Percentiles rank a stretch among this genome's conserved stretches.
These are phyloP conservation scores for Boletus mariae DNA, from an alignment of 1,284 basidiomycete species.

Conservation along the genomic window DNA sequence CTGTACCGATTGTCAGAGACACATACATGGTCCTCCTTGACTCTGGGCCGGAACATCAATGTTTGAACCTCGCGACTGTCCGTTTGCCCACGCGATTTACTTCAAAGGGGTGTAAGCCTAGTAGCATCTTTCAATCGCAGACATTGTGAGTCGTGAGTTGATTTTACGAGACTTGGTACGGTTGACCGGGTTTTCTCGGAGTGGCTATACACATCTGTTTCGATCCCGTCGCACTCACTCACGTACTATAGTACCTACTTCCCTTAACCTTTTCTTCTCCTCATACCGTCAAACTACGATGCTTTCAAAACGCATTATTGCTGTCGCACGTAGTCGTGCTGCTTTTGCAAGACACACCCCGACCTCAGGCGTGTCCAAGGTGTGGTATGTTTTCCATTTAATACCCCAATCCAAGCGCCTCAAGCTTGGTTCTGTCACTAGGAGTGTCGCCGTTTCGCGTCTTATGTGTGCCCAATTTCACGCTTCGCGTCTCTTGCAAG, in stretches of 20 bases:
- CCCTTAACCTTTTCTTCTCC: background rate
- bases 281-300: conserved; percentile 34
- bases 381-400: conserved; percentile 44
- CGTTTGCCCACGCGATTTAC: too few relatives aligned
- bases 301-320: conserved; percentile 70
- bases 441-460: conserved; percentile 46
- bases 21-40: too few relatives aligned
- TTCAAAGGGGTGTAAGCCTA: too few relatives aligned
- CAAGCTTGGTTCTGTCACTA: conserved; percentile 20
- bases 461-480: conserved; percentile 61
- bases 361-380: conserved; percentile 42
- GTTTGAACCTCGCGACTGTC: too few relatives aligned
- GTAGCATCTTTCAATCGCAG: too few relatives aligned
- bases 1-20: too few relatives aligned
- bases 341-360: conserved; percentile 40
- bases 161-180: too few relatives aligned
- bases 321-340: conserved; percentile 60
- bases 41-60: too few relatives aligned
- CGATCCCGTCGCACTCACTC: background rate
- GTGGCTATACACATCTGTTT: conserved; percentile 21
- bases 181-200: background rate
- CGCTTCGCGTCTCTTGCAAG: conserved; percentile 63
- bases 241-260: background rate
- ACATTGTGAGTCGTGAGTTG: too few relatives aligned
- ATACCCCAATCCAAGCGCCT: conserved; percentile 1